These are phyloP conservation scores for Paramecium tetraurelia DNA, from an alignment of 73 alveolate species.

Conservation along the genomic window DNA sequence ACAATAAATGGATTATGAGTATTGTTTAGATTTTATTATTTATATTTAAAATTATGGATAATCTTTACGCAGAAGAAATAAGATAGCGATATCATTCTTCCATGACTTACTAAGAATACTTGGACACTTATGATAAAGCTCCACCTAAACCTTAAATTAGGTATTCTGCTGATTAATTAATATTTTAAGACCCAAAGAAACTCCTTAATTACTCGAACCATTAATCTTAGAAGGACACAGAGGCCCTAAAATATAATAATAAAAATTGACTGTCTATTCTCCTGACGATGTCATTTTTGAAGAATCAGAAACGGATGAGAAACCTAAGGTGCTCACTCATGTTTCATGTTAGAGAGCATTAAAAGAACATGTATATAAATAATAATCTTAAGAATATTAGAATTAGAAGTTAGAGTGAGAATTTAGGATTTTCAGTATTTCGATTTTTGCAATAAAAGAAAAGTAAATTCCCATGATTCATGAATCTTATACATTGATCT, in stretches of 20 bases:
- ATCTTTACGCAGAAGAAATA: background rate
- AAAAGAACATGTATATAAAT: background rate
- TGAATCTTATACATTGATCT: background rate
- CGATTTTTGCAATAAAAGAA: background rate
- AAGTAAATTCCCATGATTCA: background rate
- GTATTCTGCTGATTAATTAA: background rate
- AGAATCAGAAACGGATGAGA: background rate
- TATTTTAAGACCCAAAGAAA: background rate
- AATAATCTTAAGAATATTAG: background rate
- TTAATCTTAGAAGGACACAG: background rate
- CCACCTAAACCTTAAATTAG: background rate
- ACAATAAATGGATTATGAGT: background rate
- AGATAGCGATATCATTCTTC: background rate
- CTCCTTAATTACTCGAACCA: background rate
- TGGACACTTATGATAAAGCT: background rate
- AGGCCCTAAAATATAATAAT: background rate
- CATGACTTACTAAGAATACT: background rate
- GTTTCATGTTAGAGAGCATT: background rate
- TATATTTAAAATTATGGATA: background rate
- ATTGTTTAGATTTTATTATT: background rate
- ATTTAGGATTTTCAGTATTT: background rate
- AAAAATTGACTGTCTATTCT: background rate
- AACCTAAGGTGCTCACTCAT: background rate
- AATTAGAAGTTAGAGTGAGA: background rate
- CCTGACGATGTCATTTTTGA: constrained; percentile 6